Percentiles rank a stretch among this genome's conserved stretches.
Evolutionary conservation across 2,329 filamentous ascomycete genomes (phyloP).

Genomic region (Thyridium curvatum): DNA sequence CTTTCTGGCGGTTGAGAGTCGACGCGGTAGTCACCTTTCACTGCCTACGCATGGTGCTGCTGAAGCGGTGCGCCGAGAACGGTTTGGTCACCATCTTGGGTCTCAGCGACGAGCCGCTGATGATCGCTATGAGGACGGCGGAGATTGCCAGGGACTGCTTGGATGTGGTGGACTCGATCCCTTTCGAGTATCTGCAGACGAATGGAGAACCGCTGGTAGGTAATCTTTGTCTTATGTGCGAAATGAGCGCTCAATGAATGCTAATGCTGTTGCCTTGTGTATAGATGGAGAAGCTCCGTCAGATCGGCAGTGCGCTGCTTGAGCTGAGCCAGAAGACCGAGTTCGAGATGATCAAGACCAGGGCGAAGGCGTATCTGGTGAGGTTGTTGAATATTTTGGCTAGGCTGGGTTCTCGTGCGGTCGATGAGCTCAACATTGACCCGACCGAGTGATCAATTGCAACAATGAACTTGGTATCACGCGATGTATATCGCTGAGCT

Average conservation of each 20-base stretch:
- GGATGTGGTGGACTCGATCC: background rate
- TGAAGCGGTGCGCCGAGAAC: background rate
- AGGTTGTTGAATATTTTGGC: background rate
- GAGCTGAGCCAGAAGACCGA: conserved; percentile 1
- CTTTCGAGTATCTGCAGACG: background rate
- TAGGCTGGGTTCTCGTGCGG: background rate
- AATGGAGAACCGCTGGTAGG: conserved; percentile 1
- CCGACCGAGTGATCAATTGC: too few relatives aligned
- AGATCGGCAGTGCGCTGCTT: background rate
- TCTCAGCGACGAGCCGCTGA: background rate
- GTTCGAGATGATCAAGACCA: background rate
- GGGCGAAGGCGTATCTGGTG: background rate
- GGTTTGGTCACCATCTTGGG: background rate
- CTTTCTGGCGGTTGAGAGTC: background rate
- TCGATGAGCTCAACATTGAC: too few relatives aligned
- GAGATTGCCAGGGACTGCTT: conserved; percentile 1
- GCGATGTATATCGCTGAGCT: too few relatives aligned
- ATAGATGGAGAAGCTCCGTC: conserved; percentile 1
- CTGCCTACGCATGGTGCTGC: conserved; percentile 1
- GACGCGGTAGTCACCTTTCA: background rate
- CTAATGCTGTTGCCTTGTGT: background rate
- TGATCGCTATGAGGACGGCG: conserved; percentile 1
- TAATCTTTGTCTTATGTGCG: background rate
- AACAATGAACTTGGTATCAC: too few relatives aligned
- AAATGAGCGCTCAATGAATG: background rate